Evolutionary conservation across 2,329 filamentous ascomycete genomes (phyloP).

Genomic region (Reticulascus tulasneorum): DNA sequence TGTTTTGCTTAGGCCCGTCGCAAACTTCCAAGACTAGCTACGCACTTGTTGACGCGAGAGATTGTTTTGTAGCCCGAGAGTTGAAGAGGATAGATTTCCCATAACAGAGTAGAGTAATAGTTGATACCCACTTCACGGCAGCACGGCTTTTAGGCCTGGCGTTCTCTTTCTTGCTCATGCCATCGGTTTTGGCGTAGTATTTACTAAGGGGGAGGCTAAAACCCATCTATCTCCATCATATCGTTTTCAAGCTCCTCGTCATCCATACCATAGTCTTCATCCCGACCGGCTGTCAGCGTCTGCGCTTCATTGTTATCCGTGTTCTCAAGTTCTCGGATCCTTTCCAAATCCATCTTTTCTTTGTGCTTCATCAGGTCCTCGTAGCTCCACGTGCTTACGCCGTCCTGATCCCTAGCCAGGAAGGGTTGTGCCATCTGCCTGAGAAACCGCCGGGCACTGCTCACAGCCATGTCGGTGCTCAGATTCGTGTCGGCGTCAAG

Average conservation of each 20-base stretch:
- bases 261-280: constrained; percentile 47
- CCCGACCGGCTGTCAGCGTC: constrained; percentile 19
- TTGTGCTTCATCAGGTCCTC: constrained; percentile 75
- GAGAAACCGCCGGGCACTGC: constrained; percentile 83
- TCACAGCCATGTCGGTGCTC: constrained; percentile 92
- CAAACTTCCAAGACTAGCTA: no score
- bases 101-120: no score
- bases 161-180: background rate
- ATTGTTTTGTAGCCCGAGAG: no score
- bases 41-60: no score
- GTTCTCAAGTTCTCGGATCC: constrained; percentile 59
- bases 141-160: background rate
- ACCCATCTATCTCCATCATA: constrained; percentile 49
- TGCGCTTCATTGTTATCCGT: constrained; percentile 19
- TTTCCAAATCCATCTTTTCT: constrained; percentile 67
- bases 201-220: no score
- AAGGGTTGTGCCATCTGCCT: constrained; percentile 91
- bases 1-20: no score
- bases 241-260: constrained; percentile 50
- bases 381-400: constrained; percentile 87
- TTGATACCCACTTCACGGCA: constrained; percentile 1
- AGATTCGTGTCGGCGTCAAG: constrained; percentile 83
- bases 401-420: constrained; percentile 76
- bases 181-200: background rate
- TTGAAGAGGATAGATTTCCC: no score